phyloP scores from a whole-genome alignment of 257 asterid genomes.

The Solanum phureja region DNA sequence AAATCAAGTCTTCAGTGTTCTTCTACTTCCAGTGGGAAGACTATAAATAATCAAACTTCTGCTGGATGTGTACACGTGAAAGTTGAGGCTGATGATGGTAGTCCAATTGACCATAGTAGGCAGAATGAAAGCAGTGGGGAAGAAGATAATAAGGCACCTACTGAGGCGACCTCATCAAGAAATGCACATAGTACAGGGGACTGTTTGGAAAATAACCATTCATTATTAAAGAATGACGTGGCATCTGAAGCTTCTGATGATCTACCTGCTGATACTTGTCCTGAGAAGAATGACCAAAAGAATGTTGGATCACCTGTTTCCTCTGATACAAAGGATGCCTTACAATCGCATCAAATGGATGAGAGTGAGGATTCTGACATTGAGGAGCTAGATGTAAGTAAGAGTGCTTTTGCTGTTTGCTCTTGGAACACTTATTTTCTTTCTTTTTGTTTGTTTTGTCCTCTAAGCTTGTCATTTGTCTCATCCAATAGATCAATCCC shows the following conservation, averaged over 20 bases:
- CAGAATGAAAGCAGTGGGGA: conserved; percentile 15
- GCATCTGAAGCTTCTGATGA: conserved; percentile 24
- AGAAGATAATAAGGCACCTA: conserved; percentile 20
- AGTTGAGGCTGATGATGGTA: conserved; percentile 21
- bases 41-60: neutral
- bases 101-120: conserved; percentile 15
- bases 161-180: conserved; percentile 11
- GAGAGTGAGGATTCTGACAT: conserved; percentile 73
- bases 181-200: conserved; percentile 12
- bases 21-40: conserved; percentile 2
- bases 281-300: conserved; percentile 35
- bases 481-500: neutral
- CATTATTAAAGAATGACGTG: conserved; percentile 11
- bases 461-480: neutral
- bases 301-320: conserved; percentile 16
- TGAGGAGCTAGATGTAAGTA: conserved; percentile 81
- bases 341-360: conserved; percentile 25
- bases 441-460: conserved; percentile 2
- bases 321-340: conserved; percentile 6
- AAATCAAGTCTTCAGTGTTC: conserved; percentile 3
- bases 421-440: neutral
- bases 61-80: conserved; percentile 18
- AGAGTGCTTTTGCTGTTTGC: conserved; percentile 10
- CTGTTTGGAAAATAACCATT: conserved; percentile 17
- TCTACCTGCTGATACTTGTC: conserved; percentile 12